phyloP scores from a whole-genome alignment of 2,329 filamentous ascomycete genomes.

The Albophoma yamanashiensis region DNA sequence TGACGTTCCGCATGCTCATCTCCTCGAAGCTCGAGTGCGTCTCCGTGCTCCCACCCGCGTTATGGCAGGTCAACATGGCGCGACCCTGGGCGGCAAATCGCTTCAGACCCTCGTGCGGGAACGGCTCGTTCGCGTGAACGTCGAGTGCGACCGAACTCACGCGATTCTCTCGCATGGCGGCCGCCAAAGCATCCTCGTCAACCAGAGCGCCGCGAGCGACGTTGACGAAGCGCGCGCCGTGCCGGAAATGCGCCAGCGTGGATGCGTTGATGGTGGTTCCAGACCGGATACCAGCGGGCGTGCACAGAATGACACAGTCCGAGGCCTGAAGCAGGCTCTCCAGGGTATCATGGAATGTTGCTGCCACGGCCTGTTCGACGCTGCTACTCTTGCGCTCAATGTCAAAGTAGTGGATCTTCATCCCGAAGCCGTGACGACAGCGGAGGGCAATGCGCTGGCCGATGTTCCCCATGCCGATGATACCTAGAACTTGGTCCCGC shows the following conservation, averaged over 20 bases:
- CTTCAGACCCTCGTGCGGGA: slow-evolving; percentile 35
- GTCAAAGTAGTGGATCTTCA: slow-evolving; percentile 57
- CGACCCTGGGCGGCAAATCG: slow-evolving; percentile 26
- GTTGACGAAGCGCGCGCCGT: slow-evolving; percentile 51
- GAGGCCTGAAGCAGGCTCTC: slow-evolving; percentile 37
- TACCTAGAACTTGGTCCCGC: slow-evolving; percentile 47
- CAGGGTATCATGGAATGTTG: slow-evolving; percentile 39
- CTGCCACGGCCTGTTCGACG: slow-evolving; percentile 30
- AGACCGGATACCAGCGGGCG: slow-evolving; percentile 33
- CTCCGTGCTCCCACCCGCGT: slow-evolving; percentile 56
- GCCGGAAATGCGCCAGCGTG: slow-evolving; percentile 39
- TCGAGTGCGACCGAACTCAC: slow-evolving; percentile 49
- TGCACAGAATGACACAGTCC: slow-evolving; percentile 54
- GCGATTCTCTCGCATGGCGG: slow-evolving; percentile 41
- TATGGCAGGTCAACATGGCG: slow-evolving; percentile 55
- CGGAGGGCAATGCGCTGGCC: slow-evolving; percentile 49
- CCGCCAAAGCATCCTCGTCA: slow-evolving; percentile 51
- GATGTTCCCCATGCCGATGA: slow-evolving; percentile 61
- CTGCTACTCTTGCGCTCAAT: slow-evolving; percentile 34
- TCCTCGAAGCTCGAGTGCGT: slow-evolving; percentile 57
- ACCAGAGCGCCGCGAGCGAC: slow-evolving; percentile 54
- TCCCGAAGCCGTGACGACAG: slow-evolving; percentile 45
- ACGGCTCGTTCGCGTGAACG: slow-evolving; percentile 52
- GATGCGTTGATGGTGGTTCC: slow-evolving; percentile 33
- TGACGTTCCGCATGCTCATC: slow-evolving; percentile 55